A percentile compares a stretch with the other conserved stretches of the same genome.
These are phyloP conservation scores for Blastocystis sp. DNA, from an alignment of 352 stramenopile species.

Conservation along the genomic window DNA sequence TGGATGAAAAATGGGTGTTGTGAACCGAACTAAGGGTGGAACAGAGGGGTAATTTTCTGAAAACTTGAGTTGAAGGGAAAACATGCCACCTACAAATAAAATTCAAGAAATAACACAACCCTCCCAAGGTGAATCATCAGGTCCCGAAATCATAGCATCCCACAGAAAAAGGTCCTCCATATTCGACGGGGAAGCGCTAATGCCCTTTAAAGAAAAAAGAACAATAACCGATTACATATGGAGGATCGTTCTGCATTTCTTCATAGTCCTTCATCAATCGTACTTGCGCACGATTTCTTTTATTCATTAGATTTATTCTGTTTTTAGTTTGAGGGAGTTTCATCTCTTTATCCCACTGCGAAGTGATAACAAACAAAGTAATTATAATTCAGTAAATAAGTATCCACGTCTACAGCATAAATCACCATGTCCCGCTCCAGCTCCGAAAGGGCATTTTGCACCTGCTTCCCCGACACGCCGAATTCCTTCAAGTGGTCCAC, in stretches of 20 bases:
- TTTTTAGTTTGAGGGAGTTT: not conserved
- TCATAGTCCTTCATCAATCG: conserved; percentile 57
- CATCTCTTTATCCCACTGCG: not conserved
- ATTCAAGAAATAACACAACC: not conserved
- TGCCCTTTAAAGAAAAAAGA: not conserved
- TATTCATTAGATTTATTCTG: conserved; percentile 3
- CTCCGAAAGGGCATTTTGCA: not conserved
- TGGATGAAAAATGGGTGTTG: conserved; percentile 50
- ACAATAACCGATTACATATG: not conserved
- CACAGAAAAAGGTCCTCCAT: conserved; percentile 53
- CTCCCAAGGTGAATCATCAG: conserved; percentile 58
- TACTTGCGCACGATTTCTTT: conserved; percentile 38
- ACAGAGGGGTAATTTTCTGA: conserved; percentile 37
- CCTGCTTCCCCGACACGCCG: not conserved
- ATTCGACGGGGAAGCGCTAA: conserved; percentile 52
- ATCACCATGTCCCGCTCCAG: not conserved
- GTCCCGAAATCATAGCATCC: conserved; percentile 60
- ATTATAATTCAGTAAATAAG: not conserved
- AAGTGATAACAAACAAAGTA: conserved; percentile 21
- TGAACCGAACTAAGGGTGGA: conserved; percentile 43
- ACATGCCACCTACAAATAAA: conserved; percentile 53
- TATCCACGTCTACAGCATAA: not conserved
- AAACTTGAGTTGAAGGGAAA: conserved; percentile 51
- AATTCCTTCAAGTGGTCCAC: not conserved
- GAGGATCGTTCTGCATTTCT: conserved; percentile 54